Evolutionary conservation across 2,329 filamentous ascomycete genomes (phyloP).

Genomic region (Cercospora citrullina): DNA sequence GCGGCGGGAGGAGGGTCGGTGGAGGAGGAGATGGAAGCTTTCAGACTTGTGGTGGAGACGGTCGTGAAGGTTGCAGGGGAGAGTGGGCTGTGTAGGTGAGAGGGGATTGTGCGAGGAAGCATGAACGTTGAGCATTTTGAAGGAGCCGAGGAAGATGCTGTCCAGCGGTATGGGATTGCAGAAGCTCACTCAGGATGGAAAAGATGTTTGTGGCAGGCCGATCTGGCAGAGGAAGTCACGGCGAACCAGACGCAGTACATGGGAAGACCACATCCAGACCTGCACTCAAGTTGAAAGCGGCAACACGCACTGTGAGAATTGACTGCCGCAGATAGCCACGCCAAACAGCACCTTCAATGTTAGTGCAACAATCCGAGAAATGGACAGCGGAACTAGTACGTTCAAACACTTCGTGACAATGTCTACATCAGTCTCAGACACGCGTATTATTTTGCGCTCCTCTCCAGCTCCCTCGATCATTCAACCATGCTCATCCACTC

Average conservation of each 20-base stretch:
- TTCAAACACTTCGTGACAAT: not conserved
- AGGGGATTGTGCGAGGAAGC: not conserved
- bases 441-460: not conserved
- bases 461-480: not conserved
- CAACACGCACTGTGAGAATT: not conserved
- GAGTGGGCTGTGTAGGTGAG: not conserved
- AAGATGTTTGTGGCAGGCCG: not conserved
- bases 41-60: constrained; percentile 71
- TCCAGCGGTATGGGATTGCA: not conserved
- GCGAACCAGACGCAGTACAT: not conserved
- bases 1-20: constrained; percentile 75
- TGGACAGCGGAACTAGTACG: not conserved
- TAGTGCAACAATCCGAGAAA: not conserved
- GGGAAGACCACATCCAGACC: not conserved
- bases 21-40: constrained; percentile 92
- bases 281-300: not conserved
- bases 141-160: not conserved
- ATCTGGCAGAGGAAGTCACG: not conserved
- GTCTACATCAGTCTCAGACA: not conserved
- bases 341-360: not conserved
- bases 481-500: not conserved
- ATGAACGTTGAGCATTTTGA: too few species aligned
- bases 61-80: constrained; percentile 50
- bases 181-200: not conserved
- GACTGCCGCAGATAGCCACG: not conserved